phyloP scores from a whole-genome alignment of 2,329 filamentous ascomycete species.

The Hypoxylon sp. region DNA sequence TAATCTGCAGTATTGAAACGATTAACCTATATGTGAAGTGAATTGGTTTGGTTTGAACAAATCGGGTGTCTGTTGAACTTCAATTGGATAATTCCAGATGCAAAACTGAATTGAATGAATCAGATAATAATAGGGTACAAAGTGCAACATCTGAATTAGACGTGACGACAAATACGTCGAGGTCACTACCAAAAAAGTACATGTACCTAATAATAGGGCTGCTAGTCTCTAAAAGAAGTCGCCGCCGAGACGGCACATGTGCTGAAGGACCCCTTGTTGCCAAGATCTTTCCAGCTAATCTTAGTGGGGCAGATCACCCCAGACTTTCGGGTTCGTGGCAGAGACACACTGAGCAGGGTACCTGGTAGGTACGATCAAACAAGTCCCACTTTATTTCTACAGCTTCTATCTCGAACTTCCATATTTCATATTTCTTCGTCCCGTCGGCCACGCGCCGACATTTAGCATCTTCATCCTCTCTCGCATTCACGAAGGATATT shows the following conservation, averaged over 20 bases:
- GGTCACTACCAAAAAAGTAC: not conserved
- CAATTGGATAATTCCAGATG: not conserved
- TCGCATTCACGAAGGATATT: not conserved
- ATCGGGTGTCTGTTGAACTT: not conserved
- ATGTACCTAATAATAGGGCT: conserved; percentile 24
- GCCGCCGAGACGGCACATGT: not conserved
- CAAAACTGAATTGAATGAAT: not conserved
- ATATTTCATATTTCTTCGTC: not conserved
- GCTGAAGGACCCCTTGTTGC: conserved; percentile 2
- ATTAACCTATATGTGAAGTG: not conserved
- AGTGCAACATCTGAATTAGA: not conserved
- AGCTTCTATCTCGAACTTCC: not conserved
- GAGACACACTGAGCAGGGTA: not conserved
- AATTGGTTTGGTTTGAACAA: not conserved
- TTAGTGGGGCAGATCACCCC: conserved; percentile 20
- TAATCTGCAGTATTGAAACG: too few species aligned
- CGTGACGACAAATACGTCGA: not conserved
- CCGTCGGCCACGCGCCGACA: not conserved
- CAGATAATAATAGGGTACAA: not conserved
- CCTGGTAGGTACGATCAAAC: not conserved
- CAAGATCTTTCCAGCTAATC: not conserved
- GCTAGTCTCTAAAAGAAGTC: not conserved
- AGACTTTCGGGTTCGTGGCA: conserved; percentile 15
- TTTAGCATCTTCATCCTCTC: not conserved
- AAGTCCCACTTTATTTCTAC: conserved; percentile 17